These are phyloP conservation scores for Daldinia bambusicola DNA, from an alignment of 495 filamentous ascomycete genomes.

Conservation along the genomic window DNA sequence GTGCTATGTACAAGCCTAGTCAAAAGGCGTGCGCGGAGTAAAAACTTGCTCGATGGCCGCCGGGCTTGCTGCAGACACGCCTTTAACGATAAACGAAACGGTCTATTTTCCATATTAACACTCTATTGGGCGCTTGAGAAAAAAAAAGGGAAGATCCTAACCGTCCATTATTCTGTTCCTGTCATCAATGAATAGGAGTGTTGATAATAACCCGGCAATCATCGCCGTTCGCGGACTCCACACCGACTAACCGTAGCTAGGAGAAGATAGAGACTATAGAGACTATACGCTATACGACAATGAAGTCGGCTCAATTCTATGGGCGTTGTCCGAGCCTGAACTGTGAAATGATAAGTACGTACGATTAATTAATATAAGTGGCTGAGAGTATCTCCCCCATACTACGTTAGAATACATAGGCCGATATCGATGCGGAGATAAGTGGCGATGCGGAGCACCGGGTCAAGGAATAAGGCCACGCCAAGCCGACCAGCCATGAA, in stretches of 20 bases:
- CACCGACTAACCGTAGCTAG: conserved; percentile 24
- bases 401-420: conserved; percentile 29
- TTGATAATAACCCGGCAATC: conserved; percentile 52
- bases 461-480: conserved; percentile 41
- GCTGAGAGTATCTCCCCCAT: conserved; percentile 35
- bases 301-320: conserved; percentile 48
- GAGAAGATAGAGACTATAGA: conserved; percentile 17
- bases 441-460: conserved; percentile 43
- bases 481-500: conserved; percentile 43
- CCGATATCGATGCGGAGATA: conserved; percentile 47
- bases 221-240: conserved; percentile 27
- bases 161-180: conserved; percentile 36
- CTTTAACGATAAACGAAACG: conserved; percentile 30
- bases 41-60: conserved; percentile 19
- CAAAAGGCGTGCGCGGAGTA: conserved; percentile 28
- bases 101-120: conserved; percentile 54
- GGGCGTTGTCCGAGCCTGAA: conserved; percentile 32
- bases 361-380: conserved; percentile 41
- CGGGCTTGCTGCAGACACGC: conserved; percentile 39
- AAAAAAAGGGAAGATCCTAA: conserved; percentile 46
- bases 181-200: conserved; percentile 37
- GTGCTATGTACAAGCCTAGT: conserved; percentile 38
- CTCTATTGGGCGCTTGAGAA: conserved; percentile 47
- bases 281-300: conserved; percentile 20
- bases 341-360: conserved; percentile 32